Conservation (phyloP, 2,329 filamentous ascomycete species). For the Microsporum canis region DNA sequence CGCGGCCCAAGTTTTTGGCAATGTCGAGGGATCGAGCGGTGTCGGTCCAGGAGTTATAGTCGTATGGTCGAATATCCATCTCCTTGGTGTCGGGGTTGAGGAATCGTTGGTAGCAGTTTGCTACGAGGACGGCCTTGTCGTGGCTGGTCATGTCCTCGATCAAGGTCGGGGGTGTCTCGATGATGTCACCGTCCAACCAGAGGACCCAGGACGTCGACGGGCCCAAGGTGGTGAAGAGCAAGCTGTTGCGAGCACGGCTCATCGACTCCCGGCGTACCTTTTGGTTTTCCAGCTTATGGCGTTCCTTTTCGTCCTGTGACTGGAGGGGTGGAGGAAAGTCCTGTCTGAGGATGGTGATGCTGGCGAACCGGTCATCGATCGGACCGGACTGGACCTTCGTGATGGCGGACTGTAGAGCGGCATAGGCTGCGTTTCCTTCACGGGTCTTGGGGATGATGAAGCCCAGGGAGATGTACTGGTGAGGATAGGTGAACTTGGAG, state of each 20-base stretch:
- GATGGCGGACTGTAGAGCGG: conserved; percentile 72
- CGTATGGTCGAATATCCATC: conserved; percentile 71
- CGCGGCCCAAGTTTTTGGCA: conserved; percentile 67
- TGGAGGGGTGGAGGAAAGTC: conserved; percentile 75
- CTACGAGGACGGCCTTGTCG: conserved; percentile 82
- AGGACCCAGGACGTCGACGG: conserved; percentile 90
- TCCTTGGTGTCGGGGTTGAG: conserved; percentile 60
- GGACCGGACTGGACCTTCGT: conserved; percentile 73
- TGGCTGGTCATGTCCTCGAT: conserved; percentile 86
- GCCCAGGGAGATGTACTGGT: conserved; percentile 85
- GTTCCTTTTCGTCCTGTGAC: conserved; percentile 75
- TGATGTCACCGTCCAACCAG: conserved; percentile 85
- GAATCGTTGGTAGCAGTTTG: conserved; percentile 90
- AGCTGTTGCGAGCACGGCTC: conserved; percentile 84
- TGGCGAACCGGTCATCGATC: conserved; percentile 74
- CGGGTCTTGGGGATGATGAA: conserved; percentile 93
- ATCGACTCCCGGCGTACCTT: conserved; percentile 77
- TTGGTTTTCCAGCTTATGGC: conserved; percentile 86
- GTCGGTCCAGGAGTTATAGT: conserved; percentile 97
- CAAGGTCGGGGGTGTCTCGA: conserved; percentile 72
- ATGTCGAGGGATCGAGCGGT: conserved; percentile 67
- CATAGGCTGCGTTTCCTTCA: conserved; percentile 79
- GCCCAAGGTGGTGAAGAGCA: conserved; percentile 89
- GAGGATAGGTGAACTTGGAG: conserved; percentile 70
- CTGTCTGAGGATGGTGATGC: conserved; percentile 86